A percentile compares a stretch with the other conserved stretches of the same genome.
Evolutionary conservation across 164 flowering plant genomes (phyloP).

Genomic region (Vitis cinerea): DNA sequence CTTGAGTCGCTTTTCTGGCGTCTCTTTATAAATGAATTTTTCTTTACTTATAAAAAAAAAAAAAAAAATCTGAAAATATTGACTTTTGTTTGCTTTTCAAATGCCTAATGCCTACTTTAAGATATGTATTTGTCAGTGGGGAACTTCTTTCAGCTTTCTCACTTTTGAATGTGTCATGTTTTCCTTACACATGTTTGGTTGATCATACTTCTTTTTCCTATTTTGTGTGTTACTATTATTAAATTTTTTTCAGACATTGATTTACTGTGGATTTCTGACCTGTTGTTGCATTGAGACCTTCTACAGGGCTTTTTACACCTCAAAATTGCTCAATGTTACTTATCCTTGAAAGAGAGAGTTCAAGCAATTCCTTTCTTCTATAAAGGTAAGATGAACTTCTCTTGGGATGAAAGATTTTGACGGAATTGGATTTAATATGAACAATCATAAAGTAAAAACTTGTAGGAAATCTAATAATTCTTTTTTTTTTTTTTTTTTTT

Average conservation of each 20-base stretch:
- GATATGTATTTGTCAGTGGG: too few species aligned
- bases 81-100: too few species aligned
- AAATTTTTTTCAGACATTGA: background rate
- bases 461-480: background rate
- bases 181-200: too few species aligned
- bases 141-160: too few species aligned
- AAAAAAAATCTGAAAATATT: too few species aligned
- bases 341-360: slow-evolving; percentile 33
- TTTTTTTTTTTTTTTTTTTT: background rate
- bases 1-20: too few species aligned
- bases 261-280: background rate
- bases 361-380: slow-evolving; percentile 54
- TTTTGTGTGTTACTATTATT: too few species aligned
- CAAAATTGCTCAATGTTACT: slow-evolving; percentile 60
- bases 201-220: too few species aligned
- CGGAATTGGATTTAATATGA: background rate
- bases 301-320: slow-evolving; percentile 45
- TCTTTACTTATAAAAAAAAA: too few species aligned
- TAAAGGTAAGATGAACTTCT: slow-evolving; percentile 36
- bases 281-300: slow-evolving; percentile 1
- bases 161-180: too few species aligned
- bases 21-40: too few species aligned
- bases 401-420: background rate
- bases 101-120: too few species aligned
- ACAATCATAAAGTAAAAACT: background rate